Evolutionary conservation across 306 rosid genomes (phyloP), one percentile per base, ranked within the genome.

Genomic region (Quercus agrifolia): DNA sequence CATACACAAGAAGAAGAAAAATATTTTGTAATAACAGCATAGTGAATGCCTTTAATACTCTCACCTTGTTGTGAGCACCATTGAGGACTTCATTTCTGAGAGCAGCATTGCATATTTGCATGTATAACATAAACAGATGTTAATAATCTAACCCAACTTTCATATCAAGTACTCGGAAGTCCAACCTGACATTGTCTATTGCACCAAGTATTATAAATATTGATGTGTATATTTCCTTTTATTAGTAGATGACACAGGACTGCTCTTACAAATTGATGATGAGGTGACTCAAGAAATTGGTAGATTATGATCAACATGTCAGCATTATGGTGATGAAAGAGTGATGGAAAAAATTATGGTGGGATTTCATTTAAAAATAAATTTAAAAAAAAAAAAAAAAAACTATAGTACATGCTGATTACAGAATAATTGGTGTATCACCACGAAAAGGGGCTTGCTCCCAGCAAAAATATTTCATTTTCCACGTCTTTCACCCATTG

Each of bases 361-460:
- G 55, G 59, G 46, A 81, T 81, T 83, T 75, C 74, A 80, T 79
- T 79, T 74, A 74, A 77, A 76, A 71, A 12, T 2, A 49, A 49
- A 49, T 38, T 38, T 38, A 6, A 7, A 38, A 8, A 38, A 38
- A 38, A 38, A 38, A 41, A 38, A 38, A 38, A 38, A 38, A 70
- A 78, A 76, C 78, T 85, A 83, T 81, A 38, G 80, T 88, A 84
- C 92, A 94, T 72, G 75, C 31, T 3, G 62, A 54, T 73, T 86
- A 88, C 96, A 85, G 66, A 76, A 68, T 58, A 75, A 80, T 68
- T 59, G 41, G 81, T 76, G 78, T 82, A 74, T 94, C 92, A 94
- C 98, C 98, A 94, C 76, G 98, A 94, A 87, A 94, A 92, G 63
- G 98, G 98, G 87, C 94, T 92, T 54, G 94, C 97, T 83, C 98